Evolutionary conservation across 2,329 filamentous ascomycete genomes (phyloP), one percentile per base, ranked within the genome.

Genomic region (Botrytis hyacinthi): DNA sequence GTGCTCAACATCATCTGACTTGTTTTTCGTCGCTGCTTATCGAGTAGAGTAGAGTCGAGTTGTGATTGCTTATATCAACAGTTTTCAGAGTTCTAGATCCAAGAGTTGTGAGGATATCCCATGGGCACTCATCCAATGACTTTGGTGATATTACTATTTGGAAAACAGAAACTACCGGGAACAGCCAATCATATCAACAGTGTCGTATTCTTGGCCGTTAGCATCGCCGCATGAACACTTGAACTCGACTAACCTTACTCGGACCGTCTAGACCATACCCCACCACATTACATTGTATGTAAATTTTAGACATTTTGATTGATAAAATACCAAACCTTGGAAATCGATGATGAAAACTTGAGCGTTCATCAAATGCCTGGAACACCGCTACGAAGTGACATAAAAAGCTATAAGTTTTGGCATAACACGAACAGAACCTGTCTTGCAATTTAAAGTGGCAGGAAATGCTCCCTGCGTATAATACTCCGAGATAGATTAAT

Each of bases 381-480:
- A 54, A 54, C 12, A n/a, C 12, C 14, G 12, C 48, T n/a, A 54
- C 48, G 2, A n/a, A 54, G 48, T n/a, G 48, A n/a, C 48, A 54
- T 16, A 7, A n/a, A 54, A 54, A 54, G 51, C n/a, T 57, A 29
- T 3, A 29, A 18, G 14, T 57, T 57, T 57, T 18, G n/a, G 29
- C 16, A 18, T 32, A 9, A 57, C n/a, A 57, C 51, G 51, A 29
- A 57, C 51, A 57, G 51, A n/a, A 40, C 22, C 59, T n/a, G 1
- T n/a, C 59, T 29, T 6, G 3, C 35, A 40, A 61, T 40, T 12
- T 59, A 72, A 42, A 72, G 70, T 66, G 62, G 70, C 70, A 68
- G 70, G 29, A 46, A 46, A 68, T 60, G 40, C 62, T 68, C 61
- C 60, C 37, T 66, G 70, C 37, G 16, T 37, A 60, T 48, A 71